These are phyloP conservation scores for Dendrocalamus latiflorus DNA, from an alignment of 202 grass and related monocot species.

Conservation along the genomic window DNA sequence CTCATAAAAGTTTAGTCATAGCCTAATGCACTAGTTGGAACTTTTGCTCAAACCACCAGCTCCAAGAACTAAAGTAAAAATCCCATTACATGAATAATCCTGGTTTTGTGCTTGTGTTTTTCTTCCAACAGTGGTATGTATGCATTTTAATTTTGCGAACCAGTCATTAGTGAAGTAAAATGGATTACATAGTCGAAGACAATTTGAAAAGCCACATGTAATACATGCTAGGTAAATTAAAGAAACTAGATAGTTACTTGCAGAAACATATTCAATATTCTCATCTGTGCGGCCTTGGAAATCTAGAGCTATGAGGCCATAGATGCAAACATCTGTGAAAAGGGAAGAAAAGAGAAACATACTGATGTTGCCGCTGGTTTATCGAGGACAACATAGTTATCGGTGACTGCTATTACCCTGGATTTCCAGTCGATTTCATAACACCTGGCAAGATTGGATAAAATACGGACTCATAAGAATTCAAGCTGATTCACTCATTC, in stretches of 20 bases:
- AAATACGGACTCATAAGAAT: constrained; percentile 4
- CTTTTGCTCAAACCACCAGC: neutral
- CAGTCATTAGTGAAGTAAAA: neutral
- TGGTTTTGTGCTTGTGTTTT: neutral
- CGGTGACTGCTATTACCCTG: constrained; percentile 64
- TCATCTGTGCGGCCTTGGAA: neutral
- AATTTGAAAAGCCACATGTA: neutral
- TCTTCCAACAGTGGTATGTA: neutral
- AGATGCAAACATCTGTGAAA: neutral
- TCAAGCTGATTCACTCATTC: neutral
- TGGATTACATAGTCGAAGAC: neutral
- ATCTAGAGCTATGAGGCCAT: neutral
- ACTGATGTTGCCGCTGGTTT: constrained; percentile 96
- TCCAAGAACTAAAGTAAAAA: neutral
- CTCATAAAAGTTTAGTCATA: neutral
- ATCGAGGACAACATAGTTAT: constrained; percentile 76
- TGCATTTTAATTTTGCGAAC: neutral
- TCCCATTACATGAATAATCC: neutral
- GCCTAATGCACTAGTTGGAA: too few species aligned
- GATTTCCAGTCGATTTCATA: constrained; percentile 97
- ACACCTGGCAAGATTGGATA: constrained; percentile 44
- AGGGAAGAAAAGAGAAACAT: constrained; percentile 34
- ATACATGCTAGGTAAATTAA: neutral
- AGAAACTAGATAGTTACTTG: neutral
- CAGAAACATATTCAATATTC: constrained; percentile 7